These are phyloP conservation scores for Skeletonema tropicum DNA, from an alignment of 108 stramenopile genomes.

Conservation along the genomic window DNA sequence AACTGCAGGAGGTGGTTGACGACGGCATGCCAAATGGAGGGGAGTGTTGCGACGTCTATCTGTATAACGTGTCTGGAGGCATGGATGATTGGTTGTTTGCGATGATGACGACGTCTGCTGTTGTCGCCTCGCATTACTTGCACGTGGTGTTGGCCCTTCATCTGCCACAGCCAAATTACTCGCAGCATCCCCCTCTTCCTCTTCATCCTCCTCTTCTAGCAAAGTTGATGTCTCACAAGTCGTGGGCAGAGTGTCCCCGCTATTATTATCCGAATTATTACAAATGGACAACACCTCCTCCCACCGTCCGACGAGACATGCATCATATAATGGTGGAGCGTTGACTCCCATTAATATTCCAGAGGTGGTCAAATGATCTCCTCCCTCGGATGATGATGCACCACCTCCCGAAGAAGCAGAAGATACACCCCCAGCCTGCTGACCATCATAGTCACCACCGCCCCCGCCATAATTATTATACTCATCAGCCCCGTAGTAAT, in stretches of 20 bases:
- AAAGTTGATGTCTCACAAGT: not conserved
- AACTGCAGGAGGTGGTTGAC: constrained; percentile 54
- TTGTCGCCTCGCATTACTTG: not conserved
- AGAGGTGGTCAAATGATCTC: constrained; percentile 11
- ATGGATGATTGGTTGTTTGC: not conserved
- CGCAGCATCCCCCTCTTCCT: not conserved
- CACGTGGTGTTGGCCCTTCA: too few species aligned
- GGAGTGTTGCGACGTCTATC: constrained; percentile 59
- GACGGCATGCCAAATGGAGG: constrained; percentile 60
- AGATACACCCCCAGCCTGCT: not conserved
- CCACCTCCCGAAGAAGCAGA: too few species aligned
- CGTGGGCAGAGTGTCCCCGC: constrained; percentile 1
- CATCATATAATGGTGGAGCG: constrained; percentile 54
- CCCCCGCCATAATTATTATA: constrained; percentile 5
- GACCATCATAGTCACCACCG: not conserved
- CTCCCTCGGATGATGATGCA: not conserved
- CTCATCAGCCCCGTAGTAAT: constrained; percentile 7
- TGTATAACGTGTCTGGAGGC: constrained; percentile 35
- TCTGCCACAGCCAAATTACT: not conserved
- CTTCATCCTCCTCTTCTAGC: not conserved
- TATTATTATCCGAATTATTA: not conserved
- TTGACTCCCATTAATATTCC: constrained; percentile 49
- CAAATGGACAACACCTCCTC: constrained; percentile 39
- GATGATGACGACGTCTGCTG: not conserved
- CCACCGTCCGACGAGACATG: constrained; percentile 55